Base-by-base conservation (phyloP, 2,329 filamentous ascomycete genomes). In the Trichoderma brevicompactum region DNA sequence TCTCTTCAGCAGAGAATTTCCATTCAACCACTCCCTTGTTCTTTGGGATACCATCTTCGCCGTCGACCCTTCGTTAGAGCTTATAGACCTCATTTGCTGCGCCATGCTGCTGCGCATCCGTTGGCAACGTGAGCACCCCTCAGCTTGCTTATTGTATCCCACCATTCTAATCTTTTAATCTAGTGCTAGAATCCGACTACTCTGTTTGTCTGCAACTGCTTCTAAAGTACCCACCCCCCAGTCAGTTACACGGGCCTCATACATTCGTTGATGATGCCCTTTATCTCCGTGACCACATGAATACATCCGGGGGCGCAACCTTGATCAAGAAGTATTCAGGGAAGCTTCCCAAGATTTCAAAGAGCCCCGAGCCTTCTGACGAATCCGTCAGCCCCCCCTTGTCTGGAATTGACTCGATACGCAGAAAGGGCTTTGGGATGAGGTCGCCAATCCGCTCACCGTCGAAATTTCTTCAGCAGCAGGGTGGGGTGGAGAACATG, bases 21-120 rank as follows among this genome's bases (percentile, higher is more conserved):
- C 92, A 0, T 96, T 98, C 67, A 87, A 94, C 62, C 88, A 96
- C 68, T 85, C 94, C 46, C 84, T 99, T 43, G 81, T 87, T 23
- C 84, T 99, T 64, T 99, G 95, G 95, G 95, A 99, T 78, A 85
- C 89, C 7, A 82, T 99, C 1, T 96, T 99, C 74, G 91, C 94
- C 2, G 87, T 96, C 72, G 94, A 97, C 71, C 85, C 94, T 7
- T 84, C 86, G 0, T 79, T 97, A 34, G 87, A 93, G 56, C 80
- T 98, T 38, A 87, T 98, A 70, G 92, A 98, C 73, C 83, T 95
- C 64, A 89, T 97, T n/a, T 97, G 94, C 70, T 88, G 97, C 59
- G 89, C 93, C 6, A 98, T 99, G 94, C 81, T 99, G 28, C 81
- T 99, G 52, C 87, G 95, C 58, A 92, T 98, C 70, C 87, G 94